phyloP scores from a whole-genome alignment of 352 stramenopile species.

The Elongisporangium prolatum region DNA sequence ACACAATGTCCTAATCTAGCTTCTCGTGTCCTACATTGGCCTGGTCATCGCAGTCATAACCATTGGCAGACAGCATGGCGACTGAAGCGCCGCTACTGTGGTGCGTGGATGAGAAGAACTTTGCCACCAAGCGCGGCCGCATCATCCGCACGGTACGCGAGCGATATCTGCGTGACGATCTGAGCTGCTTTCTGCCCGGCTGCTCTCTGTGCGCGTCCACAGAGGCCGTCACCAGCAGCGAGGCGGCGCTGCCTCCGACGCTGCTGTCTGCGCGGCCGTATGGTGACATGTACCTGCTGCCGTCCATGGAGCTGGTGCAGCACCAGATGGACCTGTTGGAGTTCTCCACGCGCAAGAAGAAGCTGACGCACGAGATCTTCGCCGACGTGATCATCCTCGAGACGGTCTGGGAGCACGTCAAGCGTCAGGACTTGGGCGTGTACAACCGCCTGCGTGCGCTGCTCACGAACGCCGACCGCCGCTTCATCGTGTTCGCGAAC shows the following conservation, averaged over 20 bases:
- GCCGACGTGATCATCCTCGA: conserved; percentile 88
- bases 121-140: conserved; percentile 73
- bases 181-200: conserved; percentile 64
- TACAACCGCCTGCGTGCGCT: conserved; percentile 88
- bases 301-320: conserved; percentile 88
- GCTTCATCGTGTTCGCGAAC: conserved; percentile 93
- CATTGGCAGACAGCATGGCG: not conserved
- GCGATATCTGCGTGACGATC: conserved; percentile 86
- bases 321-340: conserved; percentile 90
- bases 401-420: conserved; percentile 89
- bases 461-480: conserved; percentile 73
- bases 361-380: conserved; percentile 47
- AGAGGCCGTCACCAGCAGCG: conserved; percentile 31
- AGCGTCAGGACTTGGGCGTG: conserved; percentile 82
- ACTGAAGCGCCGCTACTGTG: conserved; percentile 43
- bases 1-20: no score
- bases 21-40: no score
- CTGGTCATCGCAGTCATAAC: no score
- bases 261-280: conserved; percentile 39
- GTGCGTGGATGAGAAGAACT: conserved; percentile 73
- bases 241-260: no score
- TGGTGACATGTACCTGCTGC: conserved; percentile 66
- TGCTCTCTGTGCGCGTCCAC: conserved; percentile 57
- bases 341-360: conserved; percentile 65
- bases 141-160: conserved; percentile 82